Base-by-base conservation (phyloP, 2,329 filamentous ascomycete species). In the Fusarium nisikadoi region DNA sequence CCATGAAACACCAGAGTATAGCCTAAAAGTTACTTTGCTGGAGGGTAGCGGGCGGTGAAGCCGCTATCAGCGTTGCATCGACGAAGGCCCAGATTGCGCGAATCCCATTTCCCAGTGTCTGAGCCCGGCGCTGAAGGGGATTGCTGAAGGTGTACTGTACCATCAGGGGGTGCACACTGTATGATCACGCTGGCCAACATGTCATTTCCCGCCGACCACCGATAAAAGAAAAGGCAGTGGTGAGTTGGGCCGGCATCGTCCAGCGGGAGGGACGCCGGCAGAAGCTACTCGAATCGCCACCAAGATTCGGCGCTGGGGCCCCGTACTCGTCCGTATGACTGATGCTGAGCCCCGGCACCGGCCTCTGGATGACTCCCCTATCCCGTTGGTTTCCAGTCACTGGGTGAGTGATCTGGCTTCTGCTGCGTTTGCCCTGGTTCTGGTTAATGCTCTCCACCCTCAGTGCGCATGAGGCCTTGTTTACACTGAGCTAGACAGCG, bases 141-240 rank as follows among this genome's bases (percentile, higher is more conserved):
- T 39, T 49, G 43, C 47, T 43, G 35, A 39, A 39, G 54, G n/a
- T 7, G 29, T 47, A 73, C 75, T 38, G 75, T 75, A 43, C 33
- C 14, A 10, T 0, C 6, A 4, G 12, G 52, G 31, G 65, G 64
- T 36, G 56, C 68, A 53, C 43, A 77, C 75, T 42, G 75, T 74
- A 60, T 68, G 74, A 62, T 76, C 75, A 77, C 75, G 75, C 65
- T 75, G 77, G 65, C 67, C 60, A 76, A 69, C 62, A 71, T 70
- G 67, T 75, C 72, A 76, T 76, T 76, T 76, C 75, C 74, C 68
- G 58, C 63, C 65, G 62, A 69, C 72, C 68, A 72, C 56, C 65
- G 45, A 49, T 49, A 57, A 31, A 41, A 43, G 23, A 31, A 53
- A 54, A 63, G 43, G 62, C 19, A 59, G 38, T 20, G n/a, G n/a